These are phyloP conservation scores for Flaveria brownii DNA, from an alignment of 129 eudicot species.

Conservation along the genomic window DNA sequence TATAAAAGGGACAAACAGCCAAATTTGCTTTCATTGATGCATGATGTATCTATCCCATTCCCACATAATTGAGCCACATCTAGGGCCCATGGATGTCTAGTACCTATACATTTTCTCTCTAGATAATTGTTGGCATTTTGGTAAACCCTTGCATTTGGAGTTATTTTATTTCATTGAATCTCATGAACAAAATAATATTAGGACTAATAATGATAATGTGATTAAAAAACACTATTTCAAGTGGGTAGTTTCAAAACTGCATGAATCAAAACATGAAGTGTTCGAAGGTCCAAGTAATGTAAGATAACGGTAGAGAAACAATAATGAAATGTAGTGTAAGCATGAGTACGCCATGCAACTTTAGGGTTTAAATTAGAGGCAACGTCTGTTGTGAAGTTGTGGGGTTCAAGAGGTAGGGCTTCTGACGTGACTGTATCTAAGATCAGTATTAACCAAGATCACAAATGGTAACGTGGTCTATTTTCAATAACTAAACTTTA, in stretches of 20 bases:
- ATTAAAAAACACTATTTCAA: neutral
- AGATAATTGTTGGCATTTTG: neutral
- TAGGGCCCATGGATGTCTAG: slow-evolving; percentile 7
- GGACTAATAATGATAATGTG: neutral
- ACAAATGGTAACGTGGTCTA: too few species aligned
- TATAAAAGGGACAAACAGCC: neutral
- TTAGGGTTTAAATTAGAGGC: too few species aligned
- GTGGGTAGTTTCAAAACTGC: too few species aligned
- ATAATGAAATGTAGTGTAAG: too few species aligned
- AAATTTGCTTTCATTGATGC: neutral
- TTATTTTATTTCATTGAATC: neutral
- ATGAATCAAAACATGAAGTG: too few species aligned
- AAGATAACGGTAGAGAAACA: too few species aligned
- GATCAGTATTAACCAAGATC: too few species aligned
- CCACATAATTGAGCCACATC: neutral
- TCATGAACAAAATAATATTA: neutral
- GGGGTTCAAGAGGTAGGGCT: too few species aligned
- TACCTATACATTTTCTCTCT: neutral
- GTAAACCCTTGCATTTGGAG: neutral
- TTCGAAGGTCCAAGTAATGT: too few species aligned
- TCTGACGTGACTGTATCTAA: too few species aligned
- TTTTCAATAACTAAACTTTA: neutral
- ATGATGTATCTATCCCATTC: neutral
- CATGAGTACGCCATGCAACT: too few species aligned
- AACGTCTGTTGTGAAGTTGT: too few species aligned